Evolutionary conservation across 1,284 basidiomycete species (phyloP), one percentile per base, ranked within the genome.

Genomic region (Schizophyllum commune): DNA sequence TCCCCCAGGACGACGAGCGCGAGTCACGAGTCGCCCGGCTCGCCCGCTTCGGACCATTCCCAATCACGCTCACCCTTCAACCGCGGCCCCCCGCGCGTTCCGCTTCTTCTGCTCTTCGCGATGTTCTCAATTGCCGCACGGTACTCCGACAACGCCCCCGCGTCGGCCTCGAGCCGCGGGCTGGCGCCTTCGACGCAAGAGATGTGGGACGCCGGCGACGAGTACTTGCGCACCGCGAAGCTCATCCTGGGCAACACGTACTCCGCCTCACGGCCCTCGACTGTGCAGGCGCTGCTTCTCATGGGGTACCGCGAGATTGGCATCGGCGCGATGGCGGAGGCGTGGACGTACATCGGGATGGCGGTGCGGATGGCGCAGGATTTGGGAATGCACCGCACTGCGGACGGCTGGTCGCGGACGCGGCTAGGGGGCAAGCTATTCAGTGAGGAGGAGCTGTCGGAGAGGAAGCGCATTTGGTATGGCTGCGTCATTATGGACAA

Each of bases 311-410:
- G 92, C 19, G 91, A 94, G 73, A 83, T 92, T 33, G 92, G 92
- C 1, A 89, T 92, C 62, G 92, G 92, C 22, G 88, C 89, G 15
- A 94, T 92, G 92, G 86, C 88, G 8, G 84, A 89, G 72, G 87
- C 90, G 34, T 94, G 92, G 92, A 79, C 86, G 17, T 92, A 88
- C 69, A 81, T 86, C 20, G 90, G 89, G 6, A 88, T 90, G 84
- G 87, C 85, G 0, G 85, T 91, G 52, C 79, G 88, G 51, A 91
- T 91, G 87, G 92, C 92, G 13, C 92, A 94, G 73, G 92, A 94
- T 72, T 73, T 94, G 60, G 92, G 92, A 9, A 83, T 94, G 78
- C 91, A 93, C 70, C 83, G 91, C 57, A 83, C 83, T 65, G 90
- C 91, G 56, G 90, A 93, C 79, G 87, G 87, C 63, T 86, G 79